Base-by-base conservation (phyloP, 495 filamentous ascomycete genomes). In the Podospora sp. region DNA sequence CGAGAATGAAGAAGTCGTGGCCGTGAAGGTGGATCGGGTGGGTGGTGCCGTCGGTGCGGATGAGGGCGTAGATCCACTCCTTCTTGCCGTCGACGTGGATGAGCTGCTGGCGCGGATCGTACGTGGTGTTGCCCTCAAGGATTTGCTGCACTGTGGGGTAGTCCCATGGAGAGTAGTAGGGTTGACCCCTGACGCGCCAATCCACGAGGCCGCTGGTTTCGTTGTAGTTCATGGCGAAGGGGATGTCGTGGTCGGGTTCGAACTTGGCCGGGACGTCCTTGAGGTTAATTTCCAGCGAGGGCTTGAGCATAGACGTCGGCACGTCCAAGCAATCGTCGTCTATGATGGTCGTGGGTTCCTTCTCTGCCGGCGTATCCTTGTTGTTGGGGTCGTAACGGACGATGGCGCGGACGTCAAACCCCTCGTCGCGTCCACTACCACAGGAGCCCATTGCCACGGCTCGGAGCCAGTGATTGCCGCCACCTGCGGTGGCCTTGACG, bases 391-490 rank as follows among this genome's bases (percentile, higher is more conserved):
- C 52, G 51, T 75, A 77, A 0, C 69, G 73, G 20, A 75, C 36
- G 66, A 62, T 67, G 50, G 20, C 58, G 22, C 20, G 50, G n/a
- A 74, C 66, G 21, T 68, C 69, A 0, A 67, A 58, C 9, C 66
- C 65, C 4, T 29, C 1, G 25, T 68, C 71, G 9, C 6, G 35
- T 21, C 24, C 12, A 16, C 20, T 68, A 68, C 12, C 29, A 29
- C 35, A 29, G 16, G 50, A 12, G 6, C n/a, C 9, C 63, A 24
- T 58, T 1, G 59, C 6, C 1, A 46, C 12, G 63, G 73, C 77
- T 35, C 76, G 71, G 55, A 80, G 70, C 89, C 89, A 92, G 76
- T 87, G 90, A 63, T 83, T 80, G 20, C 69, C 76, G 35, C 67
- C 55, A 51, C 20, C 65, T 56, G 83, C 74, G 62, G 85, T 78